A percentile compares a stretch with the other conserved stretches of the same genome.
Evolutionary conservation across 805 yeast genomes (phyloP).

Genomic region (Metschnikowia lachancei): DNA sequence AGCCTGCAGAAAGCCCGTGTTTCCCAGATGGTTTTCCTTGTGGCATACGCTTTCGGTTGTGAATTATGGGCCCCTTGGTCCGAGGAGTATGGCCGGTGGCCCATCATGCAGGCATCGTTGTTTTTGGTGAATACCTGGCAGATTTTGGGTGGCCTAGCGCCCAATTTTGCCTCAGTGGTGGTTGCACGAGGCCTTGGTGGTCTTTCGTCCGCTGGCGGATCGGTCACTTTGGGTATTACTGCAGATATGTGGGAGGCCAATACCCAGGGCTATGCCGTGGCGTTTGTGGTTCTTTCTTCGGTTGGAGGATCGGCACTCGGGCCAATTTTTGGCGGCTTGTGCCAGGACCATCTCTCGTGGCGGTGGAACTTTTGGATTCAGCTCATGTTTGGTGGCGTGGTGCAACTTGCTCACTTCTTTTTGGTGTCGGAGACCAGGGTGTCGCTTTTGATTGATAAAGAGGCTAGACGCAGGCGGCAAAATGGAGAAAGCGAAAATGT

Average conservation of each 20-base stretch:
- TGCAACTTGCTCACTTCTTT: constrained; percentile 33
- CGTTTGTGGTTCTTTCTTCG: constrained; percentile 31
- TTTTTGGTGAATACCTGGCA: constrained; percentile 34
- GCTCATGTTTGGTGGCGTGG: constrained; percentile 34
- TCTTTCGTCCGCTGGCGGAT: constrained; percentile 34
- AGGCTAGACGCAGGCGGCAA: constrained; percentile 36
- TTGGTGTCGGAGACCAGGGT: constrained; percentile 37
- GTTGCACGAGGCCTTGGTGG: constrained; percentile 31
- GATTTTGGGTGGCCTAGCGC: constrained; percentile 31
- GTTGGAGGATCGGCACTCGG: constrained; percentile 34
- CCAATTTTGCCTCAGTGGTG: constrained; percentile 27
- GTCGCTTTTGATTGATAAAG: constrained; percentile 33
- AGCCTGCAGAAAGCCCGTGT: constrained; percentile 26
- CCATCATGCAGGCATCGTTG: constrained; percentile 30
- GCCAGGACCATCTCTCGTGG: constrained; percentile 22
- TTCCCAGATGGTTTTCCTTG: constrained; percentile 31
- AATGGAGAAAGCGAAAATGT: constrained; percentile 31
- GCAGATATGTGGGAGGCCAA: constrained; percentile 36
- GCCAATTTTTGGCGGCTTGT: constrained; percentile 29
- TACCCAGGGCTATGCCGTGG: constrained; percentile 33
- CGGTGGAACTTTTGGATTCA: constrained; percentile 34
- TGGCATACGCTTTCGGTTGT: constrained; percentile 34
- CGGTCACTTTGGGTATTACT: constrained; percentile 34
- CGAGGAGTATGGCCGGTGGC: constrained; percentile 36
- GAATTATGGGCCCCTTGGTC: constrained; percentile 39